Base-by-base conservation (phyloP, 768 basidiomycete species). In the Melanogaster broomeanus region DNA sequence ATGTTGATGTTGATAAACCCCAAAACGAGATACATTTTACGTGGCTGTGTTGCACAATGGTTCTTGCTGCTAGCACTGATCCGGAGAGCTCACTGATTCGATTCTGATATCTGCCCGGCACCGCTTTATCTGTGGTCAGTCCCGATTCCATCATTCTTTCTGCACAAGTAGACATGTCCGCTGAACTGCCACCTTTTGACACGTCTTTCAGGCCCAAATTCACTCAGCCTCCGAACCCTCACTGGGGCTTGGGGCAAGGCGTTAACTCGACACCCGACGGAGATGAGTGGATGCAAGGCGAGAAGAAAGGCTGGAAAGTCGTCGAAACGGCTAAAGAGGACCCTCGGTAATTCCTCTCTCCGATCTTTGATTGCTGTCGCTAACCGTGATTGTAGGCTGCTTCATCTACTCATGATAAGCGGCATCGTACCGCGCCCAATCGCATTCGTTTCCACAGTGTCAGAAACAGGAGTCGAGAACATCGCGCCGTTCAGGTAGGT, bases 381-480 rank as follows among this genome's bases (percentile, higher is more conserved):
- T 33, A 27, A 7, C 12, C 25, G 28, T 37, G 18, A 13, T 4
- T 3, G 13, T 39, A 72, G 67, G 12, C 30, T 51, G 31, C 45
- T 73, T 15, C 72, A 77, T 58, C 60, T 49, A 34, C 52, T 74
- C 21, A 53, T 76, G 64, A 68, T 70, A 22, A 68, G 70, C 43
- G 74, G 74, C 10, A 61, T 77, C 41, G 63, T 69, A 2, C 77
- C 78, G 0, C 63, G 77, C n/a, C 78, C 77, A 8, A 72, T 79
- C 28, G 77, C 73, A 2, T 75, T 78, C 49, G 67, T 77, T 9
- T 75, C 75, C 18, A 69, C 71, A 24, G 48, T 75, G 44, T 61
- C 62, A 3, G 55, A 60, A 4, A 53, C 66, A 2, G 76, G 75
- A 7, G 41, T 61, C 0, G 63, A 63, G 38, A 78, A 78, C 51